These are phyloP conservation scores for Scheffersomyces titani DNA, from an alignment of 1,139 yeast genomes.

Conservation along the genomic window DNA sequence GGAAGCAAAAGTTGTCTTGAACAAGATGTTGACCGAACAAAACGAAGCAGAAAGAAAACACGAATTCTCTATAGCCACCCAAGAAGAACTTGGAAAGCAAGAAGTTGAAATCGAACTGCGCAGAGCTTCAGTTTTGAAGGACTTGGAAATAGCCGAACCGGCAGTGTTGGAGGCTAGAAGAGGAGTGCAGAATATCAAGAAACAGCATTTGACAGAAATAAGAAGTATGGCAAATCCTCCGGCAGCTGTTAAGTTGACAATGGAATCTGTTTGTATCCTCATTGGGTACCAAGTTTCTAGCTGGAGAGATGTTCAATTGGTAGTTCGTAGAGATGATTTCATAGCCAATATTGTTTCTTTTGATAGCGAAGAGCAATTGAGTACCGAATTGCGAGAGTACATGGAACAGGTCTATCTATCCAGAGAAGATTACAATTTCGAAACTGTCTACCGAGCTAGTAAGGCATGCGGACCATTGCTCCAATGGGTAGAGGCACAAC, in stretches of 20 bases:
- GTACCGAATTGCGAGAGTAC: conserved; percentile 48
- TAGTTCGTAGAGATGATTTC: conserved; percentile 83
- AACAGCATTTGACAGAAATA: conserved; percentile 87
- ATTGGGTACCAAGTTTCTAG: conserved; percentile 67
- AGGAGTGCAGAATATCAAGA: conserved; percentile 89
- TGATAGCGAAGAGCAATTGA: conserved; percentile 62
- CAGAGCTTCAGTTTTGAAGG: conserved; percentile 55
- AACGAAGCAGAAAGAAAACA: conserved; percentile 91
- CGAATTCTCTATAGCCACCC: conserved; percentile 81
- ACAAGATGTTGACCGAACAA: conserved; percentile 81
- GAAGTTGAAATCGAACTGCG: conserved; percentile 63
- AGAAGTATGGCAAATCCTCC: conserved; percentile 94
- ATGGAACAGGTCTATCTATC: conserved; percentile 66
- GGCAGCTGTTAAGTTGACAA: conserved; percentile 75
- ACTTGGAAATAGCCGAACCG: conserved; percentile 78
- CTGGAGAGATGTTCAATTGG: conserved; percentile 87
- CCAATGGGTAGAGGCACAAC: conserved; percentile 89
- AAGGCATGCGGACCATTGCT: conserved; percentile 93
- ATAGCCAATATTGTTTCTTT: conserved; percentile 80
- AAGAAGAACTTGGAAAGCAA: conserved; percentile 67
- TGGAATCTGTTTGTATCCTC: conserved; percentile 85
- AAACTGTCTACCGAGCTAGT: conserved; percentile 82
- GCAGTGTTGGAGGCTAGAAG: conserved; percentile 80
- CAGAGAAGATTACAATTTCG: conserved; percentile 66
- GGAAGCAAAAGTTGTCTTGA: conserved; percentile 72